A percentile compares a stretch with the other conserved stretches of the same genome.
Conservation (phyloP, 306 rosid genomes). For the Prunus kanzakura region DNA sequence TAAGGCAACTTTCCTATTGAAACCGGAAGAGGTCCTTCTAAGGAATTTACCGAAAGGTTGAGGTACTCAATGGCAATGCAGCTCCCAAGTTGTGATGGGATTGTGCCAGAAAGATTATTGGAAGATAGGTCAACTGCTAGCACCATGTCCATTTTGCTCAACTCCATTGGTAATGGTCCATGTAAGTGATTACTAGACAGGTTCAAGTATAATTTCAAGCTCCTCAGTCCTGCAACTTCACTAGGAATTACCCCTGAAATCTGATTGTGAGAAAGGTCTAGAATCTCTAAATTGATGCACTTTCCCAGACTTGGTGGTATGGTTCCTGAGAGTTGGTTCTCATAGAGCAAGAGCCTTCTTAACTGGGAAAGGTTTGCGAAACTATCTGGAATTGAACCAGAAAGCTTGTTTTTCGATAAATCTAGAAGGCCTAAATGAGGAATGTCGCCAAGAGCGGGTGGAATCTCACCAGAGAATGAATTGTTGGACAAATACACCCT, state of each 20-base stretch:
- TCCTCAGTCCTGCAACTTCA: conserved; percentile 79
- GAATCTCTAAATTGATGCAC: conserved; percentile 74
- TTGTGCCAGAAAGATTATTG: conserved; percentile 66
- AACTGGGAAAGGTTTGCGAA: conserved; percentile 77
- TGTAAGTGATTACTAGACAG: conserved; percentile 62
- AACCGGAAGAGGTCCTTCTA: conserved; percentile 62
- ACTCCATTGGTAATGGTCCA: conserved; percentile 71
- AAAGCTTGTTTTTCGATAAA: conserved; percentile 73
- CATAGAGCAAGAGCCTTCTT: conserved; percentile 70
- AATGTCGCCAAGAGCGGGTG: conserved; percentile 57
- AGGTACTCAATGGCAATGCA: conserved; percentile 79
- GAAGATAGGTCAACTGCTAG: conserved; percentile 74
- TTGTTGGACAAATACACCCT: conserved; percentile 72
- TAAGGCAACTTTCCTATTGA: conserved; percentile 72
- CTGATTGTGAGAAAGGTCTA: conserved; percentile 77
- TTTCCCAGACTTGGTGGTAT: conserved; percentile 78
- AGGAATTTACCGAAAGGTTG: conserved; percentile 65
- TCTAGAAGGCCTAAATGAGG: conserved; percentile 80
- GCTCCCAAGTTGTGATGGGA: conserved; percentile 79
- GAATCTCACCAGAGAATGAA: conserved; percentile 83
- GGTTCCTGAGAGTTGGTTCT: conserved; percentile 69
- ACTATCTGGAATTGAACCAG: conserved; percentile 81
- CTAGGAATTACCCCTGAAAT: conserved; percentile 65
- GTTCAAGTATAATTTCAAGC: conserved; percentile 85
- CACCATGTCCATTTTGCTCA: conserved; percentile 95